Percentiles rank a stretch among this genome's conserved stretches.
These are phyloP conservation scores for Epichloe coenophiala DNA, from an alignment of 2,329 filamentous ascomycete species.

Conservation along the genomic window DNA sequence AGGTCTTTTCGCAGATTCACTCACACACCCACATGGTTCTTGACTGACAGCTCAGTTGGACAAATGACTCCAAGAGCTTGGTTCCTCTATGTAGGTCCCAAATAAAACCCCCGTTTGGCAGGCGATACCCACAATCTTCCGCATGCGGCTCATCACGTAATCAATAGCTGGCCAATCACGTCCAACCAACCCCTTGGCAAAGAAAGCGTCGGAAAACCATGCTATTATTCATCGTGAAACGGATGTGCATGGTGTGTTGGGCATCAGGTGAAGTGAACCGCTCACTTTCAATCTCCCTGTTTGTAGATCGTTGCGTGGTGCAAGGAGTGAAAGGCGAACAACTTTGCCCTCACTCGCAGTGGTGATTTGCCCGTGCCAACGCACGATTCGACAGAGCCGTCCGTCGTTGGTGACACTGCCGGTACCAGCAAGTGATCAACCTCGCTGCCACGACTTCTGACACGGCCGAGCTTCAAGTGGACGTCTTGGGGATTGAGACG, in stretches of 20 bases:
- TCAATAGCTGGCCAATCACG: constrained; percentile 5
- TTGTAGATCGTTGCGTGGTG: background rate
- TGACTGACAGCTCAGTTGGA: too few relatives aligned
- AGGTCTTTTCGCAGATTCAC: too few relatives aligned
- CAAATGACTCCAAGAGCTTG: too few relatives aligned
- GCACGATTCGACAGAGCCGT: background rate
- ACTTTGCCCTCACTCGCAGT: background rate
- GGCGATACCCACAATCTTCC: background rate
- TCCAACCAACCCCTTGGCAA: background rate
- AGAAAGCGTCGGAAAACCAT: background rate
- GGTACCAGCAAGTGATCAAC: constrained; percentile 1
- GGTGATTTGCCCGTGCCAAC: background rate
- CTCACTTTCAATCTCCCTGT: constrained; percentile 1
- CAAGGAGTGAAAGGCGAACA: background rate
- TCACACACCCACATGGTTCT: too few relatives aligned
- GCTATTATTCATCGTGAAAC: constrained; percentile 1
- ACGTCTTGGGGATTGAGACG: background rate
- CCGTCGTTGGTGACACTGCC: background rate
- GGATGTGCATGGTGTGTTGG: background rate
- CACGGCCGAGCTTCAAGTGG: background rate
- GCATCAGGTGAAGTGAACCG: constrained; percentile 1
- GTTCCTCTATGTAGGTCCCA: too few relatives aligned
- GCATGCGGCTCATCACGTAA: constrained; percentile 6
- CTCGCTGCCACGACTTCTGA: background rate
- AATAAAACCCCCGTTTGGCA: too few relatives aligned